These are phyloP conservation scores for Podospora didyma DNA, from an alignment of 495 filamentous ascomycete genomes.

Conservation along the genomic window DNA sequence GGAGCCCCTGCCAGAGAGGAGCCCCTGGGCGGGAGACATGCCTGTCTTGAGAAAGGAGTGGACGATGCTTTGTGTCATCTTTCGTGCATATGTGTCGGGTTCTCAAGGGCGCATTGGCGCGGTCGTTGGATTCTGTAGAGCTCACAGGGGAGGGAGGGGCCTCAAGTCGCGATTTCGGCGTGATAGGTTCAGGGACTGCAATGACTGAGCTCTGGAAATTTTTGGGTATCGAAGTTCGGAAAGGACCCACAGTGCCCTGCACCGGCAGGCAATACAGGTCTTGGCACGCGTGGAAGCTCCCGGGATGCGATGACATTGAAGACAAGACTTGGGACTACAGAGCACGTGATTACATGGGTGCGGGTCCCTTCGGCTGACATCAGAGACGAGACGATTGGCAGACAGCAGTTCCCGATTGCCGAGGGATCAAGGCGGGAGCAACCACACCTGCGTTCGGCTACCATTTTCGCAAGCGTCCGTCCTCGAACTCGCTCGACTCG, in stretches of 20 bases:
- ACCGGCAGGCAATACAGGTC: no score
- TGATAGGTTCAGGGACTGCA: no score
- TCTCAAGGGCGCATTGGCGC: slow-evolving; percentile 1
- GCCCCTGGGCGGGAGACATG: slow-evolving; percentile 12
- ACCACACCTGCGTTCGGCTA: slow-evolving; percentile 10
- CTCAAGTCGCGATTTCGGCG: not conserved
- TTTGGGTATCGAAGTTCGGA: no score
- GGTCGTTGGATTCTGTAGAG: not conserved
- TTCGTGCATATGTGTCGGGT: not conserved
- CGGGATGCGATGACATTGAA: no score
- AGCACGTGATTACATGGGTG: no score
- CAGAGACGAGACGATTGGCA: slow-evolving; percentile 21
- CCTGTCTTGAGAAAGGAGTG: not conserved
- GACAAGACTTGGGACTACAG: no score
- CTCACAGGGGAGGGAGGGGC: not conserved
- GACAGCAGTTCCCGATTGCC: slow-evolving; percentile 26
- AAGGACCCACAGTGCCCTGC: no score
- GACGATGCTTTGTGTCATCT: slow-evolving; percentile 3
- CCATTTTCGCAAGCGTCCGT: slow-evolving; percentile 16
- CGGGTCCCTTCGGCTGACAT: slow-evolving; percentile 24
- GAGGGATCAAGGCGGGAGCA: slow-evolving; percentile 20
- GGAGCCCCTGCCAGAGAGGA: slow-evolving; percentile 10
- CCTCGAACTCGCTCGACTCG: not conserved
- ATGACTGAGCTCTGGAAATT: no score
- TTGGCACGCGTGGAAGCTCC: no score